phyloP scores from a whole-genome alignment of 2,329 filamentous ascomycete species.

The Exophiala bonariae region DNA sequence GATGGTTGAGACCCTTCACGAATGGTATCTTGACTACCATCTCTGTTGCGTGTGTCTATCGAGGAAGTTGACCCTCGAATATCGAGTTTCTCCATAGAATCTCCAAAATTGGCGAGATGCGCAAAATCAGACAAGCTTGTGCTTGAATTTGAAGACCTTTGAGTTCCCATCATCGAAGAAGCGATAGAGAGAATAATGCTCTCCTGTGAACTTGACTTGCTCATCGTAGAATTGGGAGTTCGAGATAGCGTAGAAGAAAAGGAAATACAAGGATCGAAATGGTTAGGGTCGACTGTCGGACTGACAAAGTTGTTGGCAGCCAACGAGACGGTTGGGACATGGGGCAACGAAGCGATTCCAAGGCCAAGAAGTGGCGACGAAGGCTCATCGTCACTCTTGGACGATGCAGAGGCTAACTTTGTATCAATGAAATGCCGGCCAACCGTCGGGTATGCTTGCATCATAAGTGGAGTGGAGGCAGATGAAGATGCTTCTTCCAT shows the following conservation, averaged over 20 bases:
- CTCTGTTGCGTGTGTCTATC: conserved; percentile 12
- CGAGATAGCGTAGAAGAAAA: conserved; percentile 27
- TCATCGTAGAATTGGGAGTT: conserved; percentile 53
- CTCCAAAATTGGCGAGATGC: conserved; percentile 27
- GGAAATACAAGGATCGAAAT: no score
- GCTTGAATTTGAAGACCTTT: conserved; percentile 48
- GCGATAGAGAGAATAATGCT: conserved; percentile 54
- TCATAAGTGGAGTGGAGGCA: conserved; percentile 26
- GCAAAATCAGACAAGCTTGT: conserved; percentile 43
- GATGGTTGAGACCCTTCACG: conserved; percentile 11
- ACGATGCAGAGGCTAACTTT: background rate
- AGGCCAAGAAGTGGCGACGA: conserved; percentile 20
- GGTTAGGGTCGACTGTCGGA: no score
- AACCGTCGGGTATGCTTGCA: conserved; percentile 12
- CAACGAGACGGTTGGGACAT: conserved; percentile 5
- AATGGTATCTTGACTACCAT: conserved; percentile 24
- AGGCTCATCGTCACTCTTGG: conserved; percentile 3
- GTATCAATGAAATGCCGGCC: background rate
- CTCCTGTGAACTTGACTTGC: conserved; percentile 59
- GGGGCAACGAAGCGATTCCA: conserved; percentile 15
- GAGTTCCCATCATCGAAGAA: conserved; percentile 47
- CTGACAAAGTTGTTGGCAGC: background rate
- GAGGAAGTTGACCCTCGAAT: conserved; percentile 5
- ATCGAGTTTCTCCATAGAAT: conserved; percentile 23
- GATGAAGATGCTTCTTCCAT: conserved; percentile 18